phyloP scores from a whole-genome alignment of 1,284 basidiomycete genomes.

The Taiwanofungus camphoratus region DNA sequence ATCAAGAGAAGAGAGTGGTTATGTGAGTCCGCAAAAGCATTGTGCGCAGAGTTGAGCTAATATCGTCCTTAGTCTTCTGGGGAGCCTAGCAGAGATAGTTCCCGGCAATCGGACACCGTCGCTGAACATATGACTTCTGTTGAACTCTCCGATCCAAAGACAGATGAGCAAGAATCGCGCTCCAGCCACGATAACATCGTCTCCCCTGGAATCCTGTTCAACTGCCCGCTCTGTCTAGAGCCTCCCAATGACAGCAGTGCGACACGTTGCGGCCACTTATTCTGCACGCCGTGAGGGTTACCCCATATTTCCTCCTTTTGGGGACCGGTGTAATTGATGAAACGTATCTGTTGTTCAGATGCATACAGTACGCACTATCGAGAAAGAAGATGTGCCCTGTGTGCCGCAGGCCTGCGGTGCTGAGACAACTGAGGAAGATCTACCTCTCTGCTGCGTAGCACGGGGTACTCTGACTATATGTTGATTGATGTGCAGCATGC shows the following conservation, averaged over 20 bases:
- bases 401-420: conserved; percentile 18
- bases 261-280: conserved; percentile 26
- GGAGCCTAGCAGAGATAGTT: background rate
- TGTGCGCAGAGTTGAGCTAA: no score
- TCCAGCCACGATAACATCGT: background rate
- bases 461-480: no score
- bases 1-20: background rate
- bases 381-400: conserved; percentile 23
- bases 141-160: background rate
- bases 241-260: conserved; percentile 18
- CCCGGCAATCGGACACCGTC: background rate
- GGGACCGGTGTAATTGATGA: conserved; percentile 1
- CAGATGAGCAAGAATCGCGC: background rate
- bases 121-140: background rate
- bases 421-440: conserved; percentile 20
- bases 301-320: background rate
- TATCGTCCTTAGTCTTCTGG: background rate
- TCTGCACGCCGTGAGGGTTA: conserved; percentile 25
- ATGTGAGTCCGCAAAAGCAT: background rate
- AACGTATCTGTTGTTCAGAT: conserved; percentile 12
- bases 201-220: conserved; percentile 10
- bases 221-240: conserved; percentile 27
- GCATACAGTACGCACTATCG: conserved; percentile 18
- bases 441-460: no score
- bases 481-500: no score